These are phyloP conservation scores for Nitzschia palea DNA, from an alignment of 108 stramenopile genomes.

Conservation along the genomic window DNA sequence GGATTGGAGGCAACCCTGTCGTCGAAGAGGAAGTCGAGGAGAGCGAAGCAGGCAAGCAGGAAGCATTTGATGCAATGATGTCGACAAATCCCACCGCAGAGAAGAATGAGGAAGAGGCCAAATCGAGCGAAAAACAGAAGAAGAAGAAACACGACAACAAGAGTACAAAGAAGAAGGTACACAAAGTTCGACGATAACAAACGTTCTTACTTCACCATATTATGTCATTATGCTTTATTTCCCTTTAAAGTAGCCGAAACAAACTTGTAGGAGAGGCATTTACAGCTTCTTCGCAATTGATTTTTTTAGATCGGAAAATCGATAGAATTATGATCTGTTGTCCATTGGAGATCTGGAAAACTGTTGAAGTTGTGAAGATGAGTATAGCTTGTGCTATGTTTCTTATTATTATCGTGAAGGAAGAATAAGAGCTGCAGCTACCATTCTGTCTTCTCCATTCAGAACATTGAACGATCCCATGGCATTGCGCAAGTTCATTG, in stretches of 20 bases:
- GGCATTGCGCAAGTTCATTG: slow-evolving; percentile 67
- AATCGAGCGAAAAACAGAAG: slow-evolving; percentile 43
- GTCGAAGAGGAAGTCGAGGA: background rate
- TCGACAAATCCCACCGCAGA: slow-evolving; percentile 16
- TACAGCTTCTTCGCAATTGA: no score
- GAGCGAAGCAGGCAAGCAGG: slow-evolving; percentile 10
- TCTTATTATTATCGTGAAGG: no score
- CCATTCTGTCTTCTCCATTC: slow-evolving; percentile 84
- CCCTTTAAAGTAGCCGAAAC: no score
- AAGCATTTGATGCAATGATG: slow-evolving; percentile 80
- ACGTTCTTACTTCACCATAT: no score
- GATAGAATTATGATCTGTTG: no score
- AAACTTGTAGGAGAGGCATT: no score
- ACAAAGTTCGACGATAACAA: slow-evolving; percentile 30
- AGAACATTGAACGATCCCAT: slow-evolving; percentile 87
- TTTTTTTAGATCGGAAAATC: no score
- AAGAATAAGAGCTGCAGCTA: slow-evolving; percentile 63
- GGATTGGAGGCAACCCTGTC: slow-evolving; percentile 29
- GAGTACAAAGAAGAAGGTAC: slow-evolving; percentile 63
- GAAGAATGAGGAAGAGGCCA: slow-evolving; percentile 26
- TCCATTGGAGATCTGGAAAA: no score
- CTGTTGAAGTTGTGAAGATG: no score
- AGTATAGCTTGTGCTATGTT: no score
- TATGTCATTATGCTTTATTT: no score
- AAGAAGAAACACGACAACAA: slow-evolving; percentile 70